phyloP scores from a whole-genome alignment of 2,329 filamentous ascomycete species.

The Arachnomyces sp. region DNA sequence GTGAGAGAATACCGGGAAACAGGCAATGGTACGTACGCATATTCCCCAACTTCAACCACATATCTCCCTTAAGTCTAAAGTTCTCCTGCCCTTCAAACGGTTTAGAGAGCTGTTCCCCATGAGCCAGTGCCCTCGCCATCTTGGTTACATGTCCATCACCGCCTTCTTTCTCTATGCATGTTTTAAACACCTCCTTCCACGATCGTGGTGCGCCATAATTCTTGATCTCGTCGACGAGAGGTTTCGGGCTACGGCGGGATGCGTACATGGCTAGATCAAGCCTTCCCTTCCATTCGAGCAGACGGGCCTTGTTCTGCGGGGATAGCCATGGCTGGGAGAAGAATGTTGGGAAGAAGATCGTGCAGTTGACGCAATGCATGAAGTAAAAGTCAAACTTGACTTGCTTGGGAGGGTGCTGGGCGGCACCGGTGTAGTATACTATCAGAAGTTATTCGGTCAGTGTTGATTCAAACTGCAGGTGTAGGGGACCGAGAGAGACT shows the following conservation, averaged over 20 bases:
- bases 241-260: constrained; percentile 55
- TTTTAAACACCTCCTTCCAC: constrained; percentile 41
- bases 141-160: constrained; percentile 84
- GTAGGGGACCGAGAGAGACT: neutral
- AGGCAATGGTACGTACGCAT: constrained; percentile 28
- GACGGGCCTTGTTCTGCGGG: constrained; percentile 52
- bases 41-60: constrained; percentile 40
- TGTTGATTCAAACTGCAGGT: neutral
- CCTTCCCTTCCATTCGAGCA: constrained; percentile 77
- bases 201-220: constrained; percentile 47
- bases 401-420: constrained; percentile 56
- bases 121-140: constrained; percentile 59
- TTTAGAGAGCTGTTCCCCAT: constrained; percentile 50
- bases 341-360: constrained; percentile 65
- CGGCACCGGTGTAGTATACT: constrained; percentile 53
- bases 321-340: constrained; percentile 56
- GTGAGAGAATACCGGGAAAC: neutral
- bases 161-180: constrained; percentile 35
- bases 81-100: constrained; percentile 25
- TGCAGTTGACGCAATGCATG: constrained; percentile 70
- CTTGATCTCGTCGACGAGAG: constrained; percentile 53
- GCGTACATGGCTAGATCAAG: constrained; percentile 68
- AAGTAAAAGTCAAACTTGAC: constrained; percentile 76
- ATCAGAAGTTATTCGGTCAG: constrained; percentile 1
- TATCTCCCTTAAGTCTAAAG: constrained; percentile 33